phyloP scores from a whole-genome alignment of 1,284 basidiomycete species.

The Marasmius oreades region DNA sequence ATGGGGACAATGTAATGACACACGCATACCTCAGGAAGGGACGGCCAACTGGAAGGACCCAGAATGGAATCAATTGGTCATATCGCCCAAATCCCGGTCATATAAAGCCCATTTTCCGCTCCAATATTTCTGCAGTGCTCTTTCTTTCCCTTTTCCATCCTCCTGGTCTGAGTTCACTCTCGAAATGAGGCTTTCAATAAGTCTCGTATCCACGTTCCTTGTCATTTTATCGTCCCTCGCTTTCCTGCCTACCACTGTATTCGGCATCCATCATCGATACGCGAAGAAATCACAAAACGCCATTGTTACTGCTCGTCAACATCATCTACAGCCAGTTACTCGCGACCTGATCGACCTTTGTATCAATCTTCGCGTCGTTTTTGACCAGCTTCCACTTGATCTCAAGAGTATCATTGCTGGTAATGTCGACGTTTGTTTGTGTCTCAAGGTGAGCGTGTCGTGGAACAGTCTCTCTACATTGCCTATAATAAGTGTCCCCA shows the following conservation, averaged over 20 bases:
- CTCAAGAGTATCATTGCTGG: constrained; percentile 21
- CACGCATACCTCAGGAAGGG: neutral
- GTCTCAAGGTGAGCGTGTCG: constrained; percentile 25
- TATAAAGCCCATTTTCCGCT: neutral
- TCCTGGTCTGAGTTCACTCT: neutral
- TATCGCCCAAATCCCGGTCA: neutral
- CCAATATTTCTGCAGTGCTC: neutral
- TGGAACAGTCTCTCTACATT: neutral
- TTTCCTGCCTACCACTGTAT: constrained; percentile 18
- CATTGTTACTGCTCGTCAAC: constrained; percentile 25
- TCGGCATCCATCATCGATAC: constrained; percentile 23
- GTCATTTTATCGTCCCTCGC: constrained; percentile 20
- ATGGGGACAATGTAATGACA: no score
- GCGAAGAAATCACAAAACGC: constrained; percentile 19
- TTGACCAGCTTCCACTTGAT: constrained; percentile 22
- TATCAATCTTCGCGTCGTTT: constrained; percentile 24
- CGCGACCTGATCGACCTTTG: constrained; percentile 35
- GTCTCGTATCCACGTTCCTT: constrained; percentile 31
- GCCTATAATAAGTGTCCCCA: constrained; percentile 2
- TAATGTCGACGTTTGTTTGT: constrained; percentile 26
- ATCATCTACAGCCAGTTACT: constrained; percentile 17
- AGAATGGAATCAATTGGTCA: neutral
- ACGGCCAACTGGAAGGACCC: neutral
- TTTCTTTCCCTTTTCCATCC: constrained; percentile 1
- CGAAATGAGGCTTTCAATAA: constrained; percentile 22